Conservation (phyloP, 768 basidiomycete species). For the Pleurotus djamor region DNA sequence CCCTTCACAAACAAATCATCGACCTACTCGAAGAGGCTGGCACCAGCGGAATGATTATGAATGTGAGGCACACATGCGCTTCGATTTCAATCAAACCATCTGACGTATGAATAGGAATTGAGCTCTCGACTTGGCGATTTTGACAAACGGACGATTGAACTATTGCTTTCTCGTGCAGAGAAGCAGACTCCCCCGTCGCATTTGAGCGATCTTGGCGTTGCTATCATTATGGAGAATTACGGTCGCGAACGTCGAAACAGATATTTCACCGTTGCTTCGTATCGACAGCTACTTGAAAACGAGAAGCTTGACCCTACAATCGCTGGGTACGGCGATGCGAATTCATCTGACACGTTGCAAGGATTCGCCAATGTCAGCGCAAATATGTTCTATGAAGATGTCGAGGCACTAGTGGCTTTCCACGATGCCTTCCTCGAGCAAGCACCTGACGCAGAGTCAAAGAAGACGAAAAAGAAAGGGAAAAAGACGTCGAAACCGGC, state of each 20-base stretch:
- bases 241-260: conserved; percentile 87
- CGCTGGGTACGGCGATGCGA: conserved; percentile 39
- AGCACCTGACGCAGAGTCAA: conserved; percentile 15
- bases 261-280: conserved; percentile 76
- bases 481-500: not conserved
- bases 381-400: conserved; percentile 53
- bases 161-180: conserved; percentile 71
- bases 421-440: conserved; percentile 48
- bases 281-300: conserved; percentile 55
- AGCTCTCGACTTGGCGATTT: conserved; percentile 62
- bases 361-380: conserved; percentile 47
- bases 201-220: conserved; percentile 68
- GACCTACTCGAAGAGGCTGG: conserved; percentile 70
- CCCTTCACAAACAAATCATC: conserved; percentile 80
- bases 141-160: conserved; percentile 80
- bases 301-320: conserved; percentile 62
- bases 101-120: conserved; percentile 48
- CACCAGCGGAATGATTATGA: conserved; percentile 67
- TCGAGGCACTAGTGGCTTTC: conserved; percentile 36
- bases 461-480: conserved; percentile 29
- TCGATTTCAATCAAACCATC: not conserved
- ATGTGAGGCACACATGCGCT: conserved; percentile 36
- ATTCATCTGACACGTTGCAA: conserved; percentile 45
- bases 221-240: conserved; percentile 74
- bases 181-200: conserved; percentile 65